Evolutionary conservation across 495 filamentous ascomycete species (phyloP).

Genomic region (Physcia stellaris): DNA sequence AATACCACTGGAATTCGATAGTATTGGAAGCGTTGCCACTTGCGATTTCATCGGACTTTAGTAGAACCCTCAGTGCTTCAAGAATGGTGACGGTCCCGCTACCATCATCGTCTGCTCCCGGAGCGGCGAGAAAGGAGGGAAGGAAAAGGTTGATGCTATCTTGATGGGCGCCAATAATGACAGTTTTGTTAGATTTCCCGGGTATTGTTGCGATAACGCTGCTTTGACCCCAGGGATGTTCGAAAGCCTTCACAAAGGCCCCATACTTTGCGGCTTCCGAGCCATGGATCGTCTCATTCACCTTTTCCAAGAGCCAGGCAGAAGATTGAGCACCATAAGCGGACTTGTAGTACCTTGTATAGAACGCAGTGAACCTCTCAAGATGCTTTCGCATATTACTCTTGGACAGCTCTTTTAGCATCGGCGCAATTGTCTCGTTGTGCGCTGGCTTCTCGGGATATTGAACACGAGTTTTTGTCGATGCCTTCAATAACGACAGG

Average conservation of each 20-base stretch:
- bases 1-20: conserved; percentile 93
- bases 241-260: conserved; percentile 58
- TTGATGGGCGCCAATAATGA: conserved; percentile 64
- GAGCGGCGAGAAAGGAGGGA: conserved; percentile 65
- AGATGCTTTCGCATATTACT: conserved; percentile 66
- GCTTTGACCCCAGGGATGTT: conserved; percentile 79
- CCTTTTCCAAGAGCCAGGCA: conserved; percentile 68
- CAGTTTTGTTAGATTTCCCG: conserved; percentile 69
- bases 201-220: conserved; percentile 89
- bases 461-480: conserved; percentile 26
- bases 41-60: conserved; percentile 37
- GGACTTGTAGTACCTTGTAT: conserved; percentile 88
- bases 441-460: conserved; percentile 59
- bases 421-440: conserved; percentile 48
- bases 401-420: conserved; percentile 58
- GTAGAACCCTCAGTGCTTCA: conserved; percentile 51
- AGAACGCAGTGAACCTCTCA: conserved; percentile 62
- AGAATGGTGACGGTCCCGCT: conserved; percentile 69
- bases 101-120: conserved; percentile 66
- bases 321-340: conserved; percentile 74
- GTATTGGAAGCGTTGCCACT: conserved; percentile 54
- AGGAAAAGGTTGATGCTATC: conserved; percentile 86
- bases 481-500: conserved; percentile 18
- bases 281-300: conserved; percentile 54
- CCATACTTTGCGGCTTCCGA: conserved; percentile 56